phyloP scores from a whole-genome alignment of 345 rosid genomes.

The Gossypium arboreum region DNA sequence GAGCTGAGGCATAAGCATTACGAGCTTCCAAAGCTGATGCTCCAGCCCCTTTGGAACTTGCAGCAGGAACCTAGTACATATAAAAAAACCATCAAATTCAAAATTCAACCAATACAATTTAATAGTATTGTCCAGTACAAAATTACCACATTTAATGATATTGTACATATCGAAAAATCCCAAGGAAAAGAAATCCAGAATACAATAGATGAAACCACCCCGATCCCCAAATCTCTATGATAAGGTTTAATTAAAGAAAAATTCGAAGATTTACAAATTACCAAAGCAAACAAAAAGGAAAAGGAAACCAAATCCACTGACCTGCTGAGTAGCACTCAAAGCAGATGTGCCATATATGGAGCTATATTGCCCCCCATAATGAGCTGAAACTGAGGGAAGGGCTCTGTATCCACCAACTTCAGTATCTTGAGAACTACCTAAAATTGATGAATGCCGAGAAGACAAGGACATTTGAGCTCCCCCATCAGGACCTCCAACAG shows the following conservation, averaged over 20 bases:
- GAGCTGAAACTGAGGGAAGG: slow-evolving; percentile 51
- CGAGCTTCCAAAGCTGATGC: slow-evolving; percentile 63
- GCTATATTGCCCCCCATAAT: slow-evolving; percentile 68
- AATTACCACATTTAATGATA: neutral
- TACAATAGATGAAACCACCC: neutral
- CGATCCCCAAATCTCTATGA: neutral
- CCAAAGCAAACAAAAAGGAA: neutral
- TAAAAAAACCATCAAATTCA: neutral
- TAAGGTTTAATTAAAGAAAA: neutral
- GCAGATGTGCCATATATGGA: slow-evolving; percentile 61
- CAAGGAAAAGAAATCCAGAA: neutral
- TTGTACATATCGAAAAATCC: neutral
- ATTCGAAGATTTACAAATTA: neutral
- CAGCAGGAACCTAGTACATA: neutral
- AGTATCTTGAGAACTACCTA: slow-evolving; percentile 59
- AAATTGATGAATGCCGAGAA: slow-evolving; percentile 55
- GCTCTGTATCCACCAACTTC: slow-evolving; percentile 67
- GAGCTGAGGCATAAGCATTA: slow-evolving; percentile 55
- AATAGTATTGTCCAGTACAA: neutral
- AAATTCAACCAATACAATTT: neutral
- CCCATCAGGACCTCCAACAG: slow-evolving; percentile 61
- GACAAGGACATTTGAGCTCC: slow-evolving; percentile 58
- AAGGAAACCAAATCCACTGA: slow-evolving; percentile 15
- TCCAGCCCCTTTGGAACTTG: slow-evolving; percentile 19
- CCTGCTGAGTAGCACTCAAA: slow-evolving; percentile 65